A percentile compares a stretch with the other conserved stretches of the same genome.
phyloP scores from a whole-genome alignment of 257 asterid species.

The Coffea eugenioides region DNA sequence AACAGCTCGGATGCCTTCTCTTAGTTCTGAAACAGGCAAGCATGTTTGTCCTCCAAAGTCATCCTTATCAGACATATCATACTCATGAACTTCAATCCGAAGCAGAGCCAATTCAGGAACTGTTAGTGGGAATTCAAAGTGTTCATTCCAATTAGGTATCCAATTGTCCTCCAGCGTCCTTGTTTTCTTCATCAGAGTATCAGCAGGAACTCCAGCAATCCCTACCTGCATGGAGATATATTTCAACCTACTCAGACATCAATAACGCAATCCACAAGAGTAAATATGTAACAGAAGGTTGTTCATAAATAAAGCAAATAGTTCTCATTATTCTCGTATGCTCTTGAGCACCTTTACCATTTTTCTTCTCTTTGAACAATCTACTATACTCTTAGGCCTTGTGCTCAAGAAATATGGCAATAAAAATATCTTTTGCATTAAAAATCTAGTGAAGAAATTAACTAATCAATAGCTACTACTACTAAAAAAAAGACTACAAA shows the following conservation, averaged over 20 bases:
- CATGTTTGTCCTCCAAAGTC: slow-evolving; percentile 87
- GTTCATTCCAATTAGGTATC: slow-evolving; percentile 83
- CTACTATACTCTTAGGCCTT: background rate
- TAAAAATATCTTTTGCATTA: background rate
- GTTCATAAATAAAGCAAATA: background rate
- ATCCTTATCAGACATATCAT: slow-evolving; percentile 80
- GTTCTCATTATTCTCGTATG: background rate
- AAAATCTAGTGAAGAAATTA: background rate
- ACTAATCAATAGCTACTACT: background rate
- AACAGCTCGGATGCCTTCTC: slow-evolving; percentile 76
- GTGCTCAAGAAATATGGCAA: background rate
- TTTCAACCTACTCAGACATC: background rate
- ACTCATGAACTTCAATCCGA: slow-evolving; percentile 76
- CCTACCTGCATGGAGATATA: slow-evolving; percentile 52
- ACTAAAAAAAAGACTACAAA: background rate
- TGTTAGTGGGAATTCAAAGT: slow-evolving; percentile 65
- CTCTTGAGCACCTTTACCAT: background rate
- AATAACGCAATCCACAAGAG: no score
- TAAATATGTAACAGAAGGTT: no score
- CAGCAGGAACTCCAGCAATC: slow-evolving; percentile 78
- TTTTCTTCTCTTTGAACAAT: background rate
- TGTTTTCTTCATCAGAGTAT: slow-evolving; percentile 67
- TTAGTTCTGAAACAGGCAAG: slow-evolving; percentile 67
- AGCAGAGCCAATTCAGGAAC: slow-evolving; percentile 85
- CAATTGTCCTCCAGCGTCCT: slow-evolving; percentile 68